Conservation (phyloP, 78 protist species). For the Speleostelium caveatum region DNA sequence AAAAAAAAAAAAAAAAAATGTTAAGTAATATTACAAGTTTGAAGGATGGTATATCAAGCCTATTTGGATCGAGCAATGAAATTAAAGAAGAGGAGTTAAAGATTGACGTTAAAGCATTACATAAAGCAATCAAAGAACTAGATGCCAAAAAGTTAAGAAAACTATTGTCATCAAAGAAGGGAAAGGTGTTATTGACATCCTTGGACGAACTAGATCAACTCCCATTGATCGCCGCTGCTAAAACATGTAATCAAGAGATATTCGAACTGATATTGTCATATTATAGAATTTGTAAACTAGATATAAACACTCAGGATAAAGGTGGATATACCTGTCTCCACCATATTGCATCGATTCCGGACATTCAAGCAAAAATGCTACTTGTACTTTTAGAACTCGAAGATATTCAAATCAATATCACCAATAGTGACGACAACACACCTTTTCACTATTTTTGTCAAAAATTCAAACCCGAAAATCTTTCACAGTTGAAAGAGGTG, state of each 20-base stretch:
- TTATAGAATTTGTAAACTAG: constrained; percentile 48
- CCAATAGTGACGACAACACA: constrained; percentile 77
- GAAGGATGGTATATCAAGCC: background rate
- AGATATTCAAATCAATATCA: constrained; percentile 78
- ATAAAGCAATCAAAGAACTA: constrained; percentile 29
- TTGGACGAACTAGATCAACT: constrained; percentile 53
- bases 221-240: constrained; percentile 37
- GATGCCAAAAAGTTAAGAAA: constrained; percentile 55
- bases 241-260: constrained; percentile 41
- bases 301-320: constrained; percentile 75
- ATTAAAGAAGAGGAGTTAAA: constrained; percentile 63
- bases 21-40: no score
- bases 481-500: constrained; percentile 39
- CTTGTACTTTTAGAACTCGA: constrained; percentile 7
- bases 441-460: constrained; percentile 89
- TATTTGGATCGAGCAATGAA: background rate
- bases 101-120: constrained; percentile 10
- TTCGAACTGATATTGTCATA: constrained; percentile 40
- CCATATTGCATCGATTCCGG: constrained; percentile 40
- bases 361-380: constrained; percentile 24
- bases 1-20: no score
- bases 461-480: constrained; percentile 45
- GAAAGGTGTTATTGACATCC: background rate
- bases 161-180: constrained; percentile 3
- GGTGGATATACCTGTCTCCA: constrained; percentile 79